Percentiles rank a stretch among this genome's conserved stretches.
phyloP scores from a whole-genome alignment of 2,329 filamentous ascomycete species.

The Phyllosticta paracitricarpa region DNA sequence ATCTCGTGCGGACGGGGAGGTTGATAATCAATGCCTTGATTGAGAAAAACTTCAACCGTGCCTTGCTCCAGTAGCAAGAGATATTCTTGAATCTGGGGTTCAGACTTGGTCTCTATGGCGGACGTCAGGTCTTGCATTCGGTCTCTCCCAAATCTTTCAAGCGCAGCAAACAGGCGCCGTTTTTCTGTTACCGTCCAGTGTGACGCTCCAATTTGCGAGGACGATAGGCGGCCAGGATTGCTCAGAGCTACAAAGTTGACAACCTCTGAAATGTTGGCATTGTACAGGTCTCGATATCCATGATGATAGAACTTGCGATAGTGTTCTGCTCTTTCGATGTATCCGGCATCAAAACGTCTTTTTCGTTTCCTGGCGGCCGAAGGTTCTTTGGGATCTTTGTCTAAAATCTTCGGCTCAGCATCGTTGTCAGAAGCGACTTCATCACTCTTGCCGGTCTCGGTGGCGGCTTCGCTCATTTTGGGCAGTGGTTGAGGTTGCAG shows the following conservation, averaged over 20 bases:
- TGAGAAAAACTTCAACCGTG: conserved; percentile 24
- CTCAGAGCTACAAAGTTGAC: background rate
- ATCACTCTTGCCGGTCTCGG: background rate
- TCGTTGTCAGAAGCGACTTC: background rate
- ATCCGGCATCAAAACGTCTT: background rate
- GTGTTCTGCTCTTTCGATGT: conserved; percentile 15
- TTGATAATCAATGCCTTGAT: background rate
- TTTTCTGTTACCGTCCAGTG: conserved; percentile 67
- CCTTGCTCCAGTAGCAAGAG: conserved; percentile 50
- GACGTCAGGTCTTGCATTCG: conserved; percentile 53
- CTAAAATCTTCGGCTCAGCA: background rate
- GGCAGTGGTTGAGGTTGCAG: too few relatives aligned
- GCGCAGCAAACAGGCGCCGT: conserved; percentile 53
- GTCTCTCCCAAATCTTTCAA: conserved; percentile 54
- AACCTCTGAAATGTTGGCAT: conserved; percentile 18
- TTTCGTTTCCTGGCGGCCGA: background rate
- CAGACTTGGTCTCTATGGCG: conserved; percentile 60
- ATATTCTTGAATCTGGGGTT: conserved; percentile 63
- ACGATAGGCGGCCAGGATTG: background rate
- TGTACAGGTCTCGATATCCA: conserved; percentile 28
- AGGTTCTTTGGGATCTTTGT: background rate
- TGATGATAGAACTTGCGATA: conserved; percentile 38
- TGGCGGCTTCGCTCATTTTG: background rate
- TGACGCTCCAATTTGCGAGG: conserved; percentile 48
- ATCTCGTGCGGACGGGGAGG: conserved; percentile 41